Conservation (phyloP, 768 basidiomycete genomes). For the Psilocybe cubensis region DNA sequence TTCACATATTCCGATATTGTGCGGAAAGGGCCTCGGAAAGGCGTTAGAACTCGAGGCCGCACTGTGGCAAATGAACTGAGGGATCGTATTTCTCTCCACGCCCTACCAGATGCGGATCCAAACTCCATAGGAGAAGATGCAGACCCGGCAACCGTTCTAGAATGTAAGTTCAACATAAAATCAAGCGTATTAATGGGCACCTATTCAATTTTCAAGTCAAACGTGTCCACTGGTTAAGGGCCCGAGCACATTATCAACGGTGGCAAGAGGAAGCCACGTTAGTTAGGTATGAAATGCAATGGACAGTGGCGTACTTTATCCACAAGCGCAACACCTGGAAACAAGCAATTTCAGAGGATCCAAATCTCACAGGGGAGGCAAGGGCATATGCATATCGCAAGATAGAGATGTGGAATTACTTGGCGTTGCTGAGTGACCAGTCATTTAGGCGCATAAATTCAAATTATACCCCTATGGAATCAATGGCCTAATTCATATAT, state of each 20-base stretch:
- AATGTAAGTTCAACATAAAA: neutral
- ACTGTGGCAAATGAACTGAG: too few relatives aligned
- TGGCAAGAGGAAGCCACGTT: neutral
- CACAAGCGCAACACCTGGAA: neutral
- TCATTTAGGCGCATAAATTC: too few relatives aligned
- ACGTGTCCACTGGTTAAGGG: too few relatives aligned
- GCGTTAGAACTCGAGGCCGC: too few relatives aligned
- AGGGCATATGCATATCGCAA: neutral
- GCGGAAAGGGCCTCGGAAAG: too few relatives aligned
- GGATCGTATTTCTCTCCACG: too few relatives aligned
- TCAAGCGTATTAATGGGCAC: neutral
- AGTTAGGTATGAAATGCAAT: conserved; percentile 8
- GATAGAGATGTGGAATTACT: neutral
- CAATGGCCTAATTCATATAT: too few relatives aligned
- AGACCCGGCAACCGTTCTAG: neutral
- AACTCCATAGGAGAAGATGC: too few relatives aligned
- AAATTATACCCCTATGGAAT: too few relatives aligned
- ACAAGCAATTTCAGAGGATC: neutral
- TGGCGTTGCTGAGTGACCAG: too few relatives aligned
- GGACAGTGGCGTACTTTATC: conserved; percentile 1
- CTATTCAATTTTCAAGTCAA: neutral
- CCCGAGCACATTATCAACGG: neutral
- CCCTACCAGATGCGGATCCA: neutral
- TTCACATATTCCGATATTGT: too few relatives aligned
- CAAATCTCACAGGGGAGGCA: neutral